Percentiles rank a stretch among this genome's conserved stretches.
phyloP scores from a whole-genome alignment of 805 yeast genomes.

The Candida schatavii region DNA sequence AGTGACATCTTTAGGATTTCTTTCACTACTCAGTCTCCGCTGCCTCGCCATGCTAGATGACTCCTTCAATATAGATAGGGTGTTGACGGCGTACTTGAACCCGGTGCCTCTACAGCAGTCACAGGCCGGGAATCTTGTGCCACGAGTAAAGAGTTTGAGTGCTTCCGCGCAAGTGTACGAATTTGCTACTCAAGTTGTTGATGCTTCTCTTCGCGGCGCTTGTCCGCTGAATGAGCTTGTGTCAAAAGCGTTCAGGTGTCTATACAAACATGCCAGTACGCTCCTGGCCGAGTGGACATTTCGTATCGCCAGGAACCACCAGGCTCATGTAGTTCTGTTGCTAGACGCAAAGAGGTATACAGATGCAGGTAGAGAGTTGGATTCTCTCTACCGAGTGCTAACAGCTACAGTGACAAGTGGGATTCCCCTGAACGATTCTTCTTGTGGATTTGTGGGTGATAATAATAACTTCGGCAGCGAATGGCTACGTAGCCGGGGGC shows the following conservation, averaged over 20 bases:
- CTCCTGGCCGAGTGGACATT: not conserved
- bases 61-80: conserved; percentile 1
- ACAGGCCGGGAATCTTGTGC: not conserved
- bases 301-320: conserved; percentile 16
- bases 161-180: not conserved
- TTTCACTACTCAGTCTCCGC: no score
- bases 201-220: not conserved
- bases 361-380: conserved; percentile 15
- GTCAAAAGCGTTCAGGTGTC: conserved; percentile 17
- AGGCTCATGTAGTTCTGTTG: conserved; percentile 23
- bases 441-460: no score
- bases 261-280: conserved; percentile 11
- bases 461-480: no score
- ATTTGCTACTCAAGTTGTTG: not conserved
- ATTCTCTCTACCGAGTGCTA: not conserved
- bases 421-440: no score
- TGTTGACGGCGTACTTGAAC: conserved; percentile 5
- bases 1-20: not conserved
- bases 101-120: conserved; percentile 12
- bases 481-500: no score
- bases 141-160: no score
- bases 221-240: not conserved
- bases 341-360: conserved; percentile 15
- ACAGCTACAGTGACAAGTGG: not conserved
- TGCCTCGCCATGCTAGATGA: not conserved